Conservation (phyloP, 163 green algal genomes). For the Coccomyxa subellipsoidea region DNA sequence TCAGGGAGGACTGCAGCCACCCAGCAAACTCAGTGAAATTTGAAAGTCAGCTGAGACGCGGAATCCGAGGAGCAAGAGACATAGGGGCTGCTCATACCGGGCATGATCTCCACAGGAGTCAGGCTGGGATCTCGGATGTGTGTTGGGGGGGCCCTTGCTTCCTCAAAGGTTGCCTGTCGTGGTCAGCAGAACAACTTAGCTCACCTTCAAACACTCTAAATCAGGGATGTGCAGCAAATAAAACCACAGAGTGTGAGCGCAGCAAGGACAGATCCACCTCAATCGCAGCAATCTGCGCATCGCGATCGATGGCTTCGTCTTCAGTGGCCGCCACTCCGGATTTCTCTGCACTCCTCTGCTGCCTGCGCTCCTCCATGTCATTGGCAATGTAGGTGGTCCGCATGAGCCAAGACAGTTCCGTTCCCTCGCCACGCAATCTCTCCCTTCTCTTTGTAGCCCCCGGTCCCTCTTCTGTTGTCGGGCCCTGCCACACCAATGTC, state of each 20-base stretch:
- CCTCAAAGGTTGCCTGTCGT: constrained; percentile 56
- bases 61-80: no score
- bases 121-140: constrained; percentile 61
- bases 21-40: background rate
- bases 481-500: background rate
- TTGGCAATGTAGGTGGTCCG: constrained; percentile 66
- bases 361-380: constrained; percentile 18
- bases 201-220: background rate
- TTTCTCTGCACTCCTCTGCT: background rate
- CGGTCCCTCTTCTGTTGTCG: background rate
- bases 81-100: no score
- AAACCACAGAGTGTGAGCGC: background rate
- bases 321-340: background rate
- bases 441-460: background rate
- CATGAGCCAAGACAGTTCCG: constrained; percentile 66
- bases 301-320: constrained; percentile 8
- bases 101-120: constrained; percentile 49
- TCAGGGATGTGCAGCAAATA: background rate
- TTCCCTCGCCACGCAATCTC: background rate
- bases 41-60: no score
- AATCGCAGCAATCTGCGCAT: constrained; percentile 27
- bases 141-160: constrained; percentile 43
- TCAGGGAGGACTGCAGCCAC: constrained; percentile 41
- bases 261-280: constrained; percentile 21
- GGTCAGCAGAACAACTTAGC: background rate